phyloP scores from a whole-genome alignment of 306 rosid species.

The Bauhinia variegata region DNA sequence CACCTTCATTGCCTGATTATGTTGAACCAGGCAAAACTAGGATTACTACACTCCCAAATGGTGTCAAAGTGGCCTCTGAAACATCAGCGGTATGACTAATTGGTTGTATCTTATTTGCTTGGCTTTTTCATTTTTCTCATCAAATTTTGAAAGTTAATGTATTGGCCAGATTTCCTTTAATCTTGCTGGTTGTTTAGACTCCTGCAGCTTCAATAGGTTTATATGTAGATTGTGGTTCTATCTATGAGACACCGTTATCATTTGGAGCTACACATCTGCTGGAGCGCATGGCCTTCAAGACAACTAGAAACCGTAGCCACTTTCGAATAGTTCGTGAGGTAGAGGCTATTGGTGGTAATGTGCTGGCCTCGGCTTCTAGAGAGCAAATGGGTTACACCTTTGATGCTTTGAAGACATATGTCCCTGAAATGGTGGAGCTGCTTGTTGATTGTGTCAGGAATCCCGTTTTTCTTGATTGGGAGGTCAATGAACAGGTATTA shows the following conservation, averaged over 20 bases:
- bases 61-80: slow-evolving; percentile 82
- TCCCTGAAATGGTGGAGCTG: slow-evolving; percentile 94
- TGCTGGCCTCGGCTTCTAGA: slow-evolving; percentile 83
- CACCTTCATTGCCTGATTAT: slow-evolving; percentile 81
- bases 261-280: slow-evolving; percentile 84
- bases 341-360: slow-evolving; percentile 92
- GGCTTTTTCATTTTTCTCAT: background rate
- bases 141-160: background rate
- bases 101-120: background rate
- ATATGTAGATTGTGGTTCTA: slow-evolving; percentile 76
- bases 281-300: slow-evolving; percentile 89
- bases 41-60: slow-evolving; percentile 77
- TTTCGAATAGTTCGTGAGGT: slow-evolving; percentile 85
- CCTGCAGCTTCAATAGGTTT: slow-evolving; percentile 89
- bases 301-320: slow-evolving; percentile 80
- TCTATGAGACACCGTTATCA: slow-evolving; percentile 74
- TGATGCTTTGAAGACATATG: slow-evolving; percentile 83
- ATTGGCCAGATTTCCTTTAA: background rate
- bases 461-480: slow-evolving; percentile 92
- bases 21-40: slow-evolving; percentile 65
- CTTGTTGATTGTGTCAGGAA: slow-evolving; percentile 81
- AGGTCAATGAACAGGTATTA: slow-evolving; percentile 84
- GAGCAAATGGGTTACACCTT: slow-evolving; percentile 95
- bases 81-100: slow-evolving; percentile 56
- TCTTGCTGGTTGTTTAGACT: slow-evolving; percentile 50